Conservation (phyloP, 352 stramenopile species). For the Pythium myriotylum region DNA sequence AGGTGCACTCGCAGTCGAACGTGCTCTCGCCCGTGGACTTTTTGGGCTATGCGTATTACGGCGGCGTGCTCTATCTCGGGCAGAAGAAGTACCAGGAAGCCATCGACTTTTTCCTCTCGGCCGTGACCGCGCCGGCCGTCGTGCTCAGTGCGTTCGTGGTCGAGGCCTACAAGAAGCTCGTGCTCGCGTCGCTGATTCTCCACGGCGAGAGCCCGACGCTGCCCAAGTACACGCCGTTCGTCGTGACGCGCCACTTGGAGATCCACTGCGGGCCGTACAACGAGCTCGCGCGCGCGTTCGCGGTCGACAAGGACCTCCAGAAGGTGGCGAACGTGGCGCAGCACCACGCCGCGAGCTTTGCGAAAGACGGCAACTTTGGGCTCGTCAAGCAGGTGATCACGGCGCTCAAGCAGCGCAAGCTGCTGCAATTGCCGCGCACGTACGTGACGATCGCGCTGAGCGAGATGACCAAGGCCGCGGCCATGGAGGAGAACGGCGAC, state of each 20-base stretch:
- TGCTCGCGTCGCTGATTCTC: slow-evolving; percentile 69
- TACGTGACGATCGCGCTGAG: slow-evolving; percentile 77
- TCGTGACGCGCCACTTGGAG: slow-evolving; percentile 72
- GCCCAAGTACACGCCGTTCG: slow-evolving; percentile 82
- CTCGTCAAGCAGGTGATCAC: slow-evolving; percentile 80
- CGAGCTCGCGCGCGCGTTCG: slow-evolving; percentile 62
- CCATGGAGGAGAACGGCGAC: slow-evolving; percentile 37
- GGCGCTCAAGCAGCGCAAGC: slow-evolving; percentile 67
- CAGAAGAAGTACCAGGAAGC: slow-evolving; percentile 80
- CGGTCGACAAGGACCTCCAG: slow-evolving; percentile 37
- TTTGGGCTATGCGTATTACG: slow-evolving; percentile 85
- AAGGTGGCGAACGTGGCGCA: slow-evolving; percentile 38
- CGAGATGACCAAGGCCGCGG: slow-evolving; percentile 57
- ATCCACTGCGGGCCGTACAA: slow-evolving; percentile 64
- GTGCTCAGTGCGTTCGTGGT: slow-evolving; percentile 80
- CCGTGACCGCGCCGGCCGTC: slow-evolving; percentile 70
- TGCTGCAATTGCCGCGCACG: slow-evolving; percentile 75
- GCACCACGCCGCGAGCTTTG: slow-evolving; percentile 50
- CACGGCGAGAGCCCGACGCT: slow-evolving; percentile 53
- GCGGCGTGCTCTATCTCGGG: slow-evolving; percentile 68
- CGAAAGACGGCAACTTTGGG: slow-evolving; percentile 66
- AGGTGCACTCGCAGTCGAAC: slow-evolving; percentile 65
- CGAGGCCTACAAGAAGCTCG: slow-evolving; percentile 83
- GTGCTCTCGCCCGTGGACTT: slow-evolving; percentile 66
- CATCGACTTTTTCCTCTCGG: slow-evolving; percentile 71